Evolutionary conservation across 1,284 basidiomycete species (phyloP).

Genomic region (Coniferiporia weirii): DNA sequence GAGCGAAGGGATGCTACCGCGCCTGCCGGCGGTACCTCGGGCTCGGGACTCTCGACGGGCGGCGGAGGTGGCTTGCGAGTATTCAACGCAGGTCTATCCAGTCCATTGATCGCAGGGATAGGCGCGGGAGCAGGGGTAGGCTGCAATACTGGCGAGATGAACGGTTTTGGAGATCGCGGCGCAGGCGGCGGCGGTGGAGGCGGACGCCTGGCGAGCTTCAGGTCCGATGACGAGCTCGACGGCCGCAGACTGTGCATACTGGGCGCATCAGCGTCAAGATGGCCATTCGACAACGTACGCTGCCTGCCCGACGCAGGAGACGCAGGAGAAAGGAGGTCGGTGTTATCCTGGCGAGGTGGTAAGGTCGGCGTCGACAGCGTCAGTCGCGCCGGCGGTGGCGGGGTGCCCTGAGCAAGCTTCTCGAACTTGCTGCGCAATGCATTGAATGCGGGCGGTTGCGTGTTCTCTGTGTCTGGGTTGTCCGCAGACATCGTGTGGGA

Average conservation of each 20-base stretch:
- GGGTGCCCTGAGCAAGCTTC: conserved; percentile 25
- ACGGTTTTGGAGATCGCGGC: conserved; percentile 35
- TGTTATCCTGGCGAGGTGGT: conserved; percentile 18
- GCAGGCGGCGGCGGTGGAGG: conserved; percentile 54
- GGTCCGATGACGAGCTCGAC: conserved; percentile 50
- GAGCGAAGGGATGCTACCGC: conserved; percentile 42
- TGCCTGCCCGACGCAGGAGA: conserved; percentile 33
- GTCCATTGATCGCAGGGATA: conserved; percentile 32
- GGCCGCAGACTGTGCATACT: conserved; percentile 31
- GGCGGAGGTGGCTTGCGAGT: conserved; percentile 27
- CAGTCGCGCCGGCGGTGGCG: conserved; percentile 20
- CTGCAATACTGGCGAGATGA: conserved; percentile 29
- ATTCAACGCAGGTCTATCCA: conserved; percentile 24
- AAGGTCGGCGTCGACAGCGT: neutral
- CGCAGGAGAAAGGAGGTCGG: conserved; percentile 22
- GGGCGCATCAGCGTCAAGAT: conserved; percentile 21
- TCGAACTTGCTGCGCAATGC: conserved; percentile 66
- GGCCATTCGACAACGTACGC: conserved; percentile 34
- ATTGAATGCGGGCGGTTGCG: conserved; percentile 49
- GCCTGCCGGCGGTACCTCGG: conserved; percentile 2
- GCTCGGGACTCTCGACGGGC: conserved; percentile 19
- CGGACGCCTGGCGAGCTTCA: conserved; percentile 40
- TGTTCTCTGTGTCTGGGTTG: conserved; percentile 8
- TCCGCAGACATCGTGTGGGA: conserved; percentile 13
- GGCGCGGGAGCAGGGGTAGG: conserved; percentile 41